Evolutionary conservation across 257 asterid species (phyloP), one percentile per base, ranked within the genome.

Genomic region (Gentiana dahurica): DNA sequence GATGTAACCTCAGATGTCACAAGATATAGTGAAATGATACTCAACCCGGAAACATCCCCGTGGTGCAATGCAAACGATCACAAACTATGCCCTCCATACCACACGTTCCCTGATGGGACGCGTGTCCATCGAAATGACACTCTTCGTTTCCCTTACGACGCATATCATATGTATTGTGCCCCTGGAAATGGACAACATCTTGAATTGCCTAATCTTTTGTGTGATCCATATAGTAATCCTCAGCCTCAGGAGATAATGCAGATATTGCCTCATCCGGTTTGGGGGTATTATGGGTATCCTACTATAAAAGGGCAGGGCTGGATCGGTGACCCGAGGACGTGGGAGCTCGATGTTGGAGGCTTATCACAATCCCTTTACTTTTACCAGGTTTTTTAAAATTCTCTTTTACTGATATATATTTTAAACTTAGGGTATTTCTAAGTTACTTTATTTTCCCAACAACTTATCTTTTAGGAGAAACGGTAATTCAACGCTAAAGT

Each of bases 171-270:
- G 71, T 77, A 87, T 58, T 87, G 95, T 56, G 59, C 76, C 1
- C 93, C 95, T 5, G 93, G 96, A 10, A 82, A 82, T 37, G 86
- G 75, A 0, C 59, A 65, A 44, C 65, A 71, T 36, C 50, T 62
- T 12, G 93, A 87, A 59, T 58, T 46, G 36, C 93, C 96, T 38
- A 64, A 73, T 55, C 55, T 5, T 2, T 8, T 70, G 67, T 87
- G 96, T 68, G 96, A 87, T 49, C 87, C 93, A 1, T 87, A 64
- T 32, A 87, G 93, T 45, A 87, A 87, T 69, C 95, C 96, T 57
- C 96, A 84, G 54, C 75, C 96, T 51, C 96, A 84, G 58, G 96
- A 87, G 78, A 87, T 87, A 37, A 15, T 87, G 73, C 96, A 87
- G 71, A 73, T 82, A 53, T 58, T 84, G 66, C 96, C 95, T n/a